Evolutionary conservation across 257 asterid species (phyloP).

Genomic region (Solanum ahanhuiri): DNA sequence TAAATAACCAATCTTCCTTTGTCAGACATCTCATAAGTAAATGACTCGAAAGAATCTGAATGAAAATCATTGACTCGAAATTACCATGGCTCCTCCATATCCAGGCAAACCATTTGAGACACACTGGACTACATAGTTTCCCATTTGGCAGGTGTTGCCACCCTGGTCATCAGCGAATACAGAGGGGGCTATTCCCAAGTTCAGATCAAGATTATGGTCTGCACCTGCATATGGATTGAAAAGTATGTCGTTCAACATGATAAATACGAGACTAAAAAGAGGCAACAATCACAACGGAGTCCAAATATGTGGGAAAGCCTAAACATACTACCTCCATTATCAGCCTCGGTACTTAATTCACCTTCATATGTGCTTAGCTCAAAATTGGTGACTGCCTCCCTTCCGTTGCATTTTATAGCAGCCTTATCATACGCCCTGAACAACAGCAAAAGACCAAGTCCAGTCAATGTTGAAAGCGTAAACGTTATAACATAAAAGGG

Average conservation of each 20-base stretch:
- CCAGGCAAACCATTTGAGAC: conserved; percentile 27
- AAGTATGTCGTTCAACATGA: neutral
- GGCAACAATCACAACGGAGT: neutral
- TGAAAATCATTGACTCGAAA: neutral
- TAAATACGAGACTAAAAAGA: neutral
- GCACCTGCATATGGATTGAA: conserved; percentile 18
- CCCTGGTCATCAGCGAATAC: conserved; percentile 11
- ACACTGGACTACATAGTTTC: conserved; percentile 17
- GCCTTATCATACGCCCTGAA: conserved; percentile 91
- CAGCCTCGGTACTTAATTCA: conserved; percentile 37
- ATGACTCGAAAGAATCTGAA: neutral
- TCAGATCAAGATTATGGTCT: conserved; percentile 41
- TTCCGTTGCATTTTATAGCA: conserved; percentile 79
- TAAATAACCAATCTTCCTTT: neutral
- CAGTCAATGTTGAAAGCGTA: neutral
- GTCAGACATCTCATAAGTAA: neutral
- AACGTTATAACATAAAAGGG: neutral
- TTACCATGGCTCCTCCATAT: conserved; percentile 38
- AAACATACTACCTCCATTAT: conserved; percentile 33
- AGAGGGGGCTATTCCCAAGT: conserved; percentile 67
- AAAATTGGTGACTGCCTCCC: conserved; percentile 90
- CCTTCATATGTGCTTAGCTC: conserved; percentile 59
- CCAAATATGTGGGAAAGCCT: neutral
- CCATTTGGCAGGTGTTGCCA: conserved; percentile 22
- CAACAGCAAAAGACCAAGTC: conserved; percentile 9